Conservation (phyloP, 208 protist genomes). For the Porcisia hertigi region DNA sequence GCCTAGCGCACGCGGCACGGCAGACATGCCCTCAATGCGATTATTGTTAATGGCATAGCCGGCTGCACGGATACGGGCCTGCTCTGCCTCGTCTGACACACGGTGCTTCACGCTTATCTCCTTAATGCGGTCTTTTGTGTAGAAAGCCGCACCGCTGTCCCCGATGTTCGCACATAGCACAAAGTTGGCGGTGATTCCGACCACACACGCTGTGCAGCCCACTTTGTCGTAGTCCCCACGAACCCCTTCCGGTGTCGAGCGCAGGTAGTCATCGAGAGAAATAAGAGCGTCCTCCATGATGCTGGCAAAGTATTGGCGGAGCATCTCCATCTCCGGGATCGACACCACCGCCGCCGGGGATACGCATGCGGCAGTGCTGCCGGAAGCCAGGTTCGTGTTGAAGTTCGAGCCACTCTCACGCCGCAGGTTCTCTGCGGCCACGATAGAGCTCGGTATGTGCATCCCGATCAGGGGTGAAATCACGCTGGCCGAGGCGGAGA, state of each 20-base stretch:
- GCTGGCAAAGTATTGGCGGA: slow-evolving; percentile 61
- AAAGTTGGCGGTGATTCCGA: slow-evolving; percentile 71
- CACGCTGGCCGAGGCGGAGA: slow-evolving; percentile 1
- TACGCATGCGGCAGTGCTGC: slow-evolving; percentile 6
- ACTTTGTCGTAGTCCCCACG: slow-evolving; percentile 72
- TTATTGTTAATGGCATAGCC: slow-evolving; percentile 54
- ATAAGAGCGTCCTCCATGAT: slow-evolving; percentile 81
- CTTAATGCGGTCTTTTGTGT: slow-evolving; percentile 43
- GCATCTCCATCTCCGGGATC: slow-evolving; percentile 63
- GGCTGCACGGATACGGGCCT: slow-evolving; percentile 55
- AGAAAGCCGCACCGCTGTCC: slow-evolving; percentile 76
- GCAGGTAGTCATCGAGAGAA: slow-evolving; percentile 57
- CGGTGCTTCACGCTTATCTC: slow-evolving; percentile 70
- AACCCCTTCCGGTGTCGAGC: slow-evolving; percentile 42
- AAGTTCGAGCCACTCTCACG: background rate
- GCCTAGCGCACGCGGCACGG: slow-evolving; percentile 77
- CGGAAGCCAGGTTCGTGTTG: slow-evolving; percentile 1
- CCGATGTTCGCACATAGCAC: slow-evolving; percentile 84
- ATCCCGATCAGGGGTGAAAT: background rate
- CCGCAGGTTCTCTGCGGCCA: background rate
- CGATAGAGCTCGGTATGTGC: background rate
- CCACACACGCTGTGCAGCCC: slow-evolving; percentile 82
- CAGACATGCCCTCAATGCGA: slow-evolving; percentile 80
- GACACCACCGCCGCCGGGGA: slow-evolving; percentile 29
- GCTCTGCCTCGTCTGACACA: slow-evolving; percentile 47